Evolutionary conservation across 163 green algal genomes (phyloP).

Genomic region (Chlamydomonas reinhardtii): DNA sequence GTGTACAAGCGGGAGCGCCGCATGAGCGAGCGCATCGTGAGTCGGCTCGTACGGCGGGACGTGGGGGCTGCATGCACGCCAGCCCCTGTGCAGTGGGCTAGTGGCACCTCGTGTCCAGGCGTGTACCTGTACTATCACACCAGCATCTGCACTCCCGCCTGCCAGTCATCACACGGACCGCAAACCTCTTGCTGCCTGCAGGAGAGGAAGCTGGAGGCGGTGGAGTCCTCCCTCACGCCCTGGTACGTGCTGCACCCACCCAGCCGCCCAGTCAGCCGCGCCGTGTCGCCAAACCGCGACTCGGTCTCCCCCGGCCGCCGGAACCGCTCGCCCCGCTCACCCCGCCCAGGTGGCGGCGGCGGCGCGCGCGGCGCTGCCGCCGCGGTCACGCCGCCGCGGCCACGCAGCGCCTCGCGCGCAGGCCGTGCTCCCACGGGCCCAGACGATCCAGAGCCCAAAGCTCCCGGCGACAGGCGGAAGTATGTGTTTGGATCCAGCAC

Average conservation of each 20-base stretch:
- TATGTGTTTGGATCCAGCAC: slow-evolving; percentile 43
- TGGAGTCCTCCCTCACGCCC: slow-evolving; percentile 8
- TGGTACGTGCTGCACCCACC: slow-evolving; percentile 36
- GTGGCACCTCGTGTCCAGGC: no score
- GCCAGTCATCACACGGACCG: no score
- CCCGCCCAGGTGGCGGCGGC: background rate
- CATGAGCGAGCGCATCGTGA: slow-evolving; percentile 13
- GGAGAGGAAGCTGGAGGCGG: slow-evolving; percentile 10
- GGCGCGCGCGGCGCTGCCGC: no score
- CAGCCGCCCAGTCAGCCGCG: background rate
- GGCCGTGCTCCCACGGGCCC: background rate
- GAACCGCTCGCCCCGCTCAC: no score
- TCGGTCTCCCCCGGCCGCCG: no score
- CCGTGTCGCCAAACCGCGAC: background rate
- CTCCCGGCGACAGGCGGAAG: background rate
- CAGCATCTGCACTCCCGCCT: no score
- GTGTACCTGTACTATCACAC: no score
- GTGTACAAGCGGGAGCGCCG: background rate
- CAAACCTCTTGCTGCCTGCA: background rate
- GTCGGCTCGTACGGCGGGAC: background rate
- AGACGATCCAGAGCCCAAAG: background rate
- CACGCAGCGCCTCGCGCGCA: background rate
- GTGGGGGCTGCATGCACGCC: no score
- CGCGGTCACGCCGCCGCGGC: background rate
- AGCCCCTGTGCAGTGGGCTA: no score